Evolutionary conservation across 2,329 filamentous ascomycete species (phyloP).

Genomic region (Didymella keratinophila): DNA sequence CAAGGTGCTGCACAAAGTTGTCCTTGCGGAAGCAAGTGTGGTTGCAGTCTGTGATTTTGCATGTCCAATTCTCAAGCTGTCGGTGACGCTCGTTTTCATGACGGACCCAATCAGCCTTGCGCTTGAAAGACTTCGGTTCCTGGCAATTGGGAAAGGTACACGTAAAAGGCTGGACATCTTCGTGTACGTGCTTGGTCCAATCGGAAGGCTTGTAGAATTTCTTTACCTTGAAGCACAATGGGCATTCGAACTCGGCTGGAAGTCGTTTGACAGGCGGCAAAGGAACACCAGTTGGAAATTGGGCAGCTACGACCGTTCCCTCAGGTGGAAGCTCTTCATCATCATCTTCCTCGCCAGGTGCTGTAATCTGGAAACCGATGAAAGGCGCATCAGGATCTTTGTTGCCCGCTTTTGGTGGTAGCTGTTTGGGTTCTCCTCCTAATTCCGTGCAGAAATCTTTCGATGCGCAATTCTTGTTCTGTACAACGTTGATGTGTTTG

Average conservation of each 20-base stretch:
- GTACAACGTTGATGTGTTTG: conserved; percentile 71
- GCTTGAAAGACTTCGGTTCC: conserved; percentile 90
- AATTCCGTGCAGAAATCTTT: conserved; percentile 69
- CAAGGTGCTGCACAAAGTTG: conserved; percentile 91
- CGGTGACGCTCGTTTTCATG: conserved; percentile 93
- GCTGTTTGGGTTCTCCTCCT: conserved; percentile 69
- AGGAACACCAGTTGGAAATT: conserved; percentile 82
- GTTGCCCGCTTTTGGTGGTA: conserved; percentile 67
- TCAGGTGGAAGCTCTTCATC: conserved; percentile 73
- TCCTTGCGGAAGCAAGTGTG: conserved; percentile 88
- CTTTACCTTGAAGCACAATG: conserved; percentile 84
- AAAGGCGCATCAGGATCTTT: conserved; percentile 66
- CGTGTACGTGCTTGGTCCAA: conserved; percentile 96
- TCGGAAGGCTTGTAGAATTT: conserved; percentile 90
- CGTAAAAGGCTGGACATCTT: conserved; percentile 91
- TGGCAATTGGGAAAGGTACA: conserved; percentile 86
- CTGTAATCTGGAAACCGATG: conserved; percentile 63
- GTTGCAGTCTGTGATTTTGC: conserved; percentile 78
- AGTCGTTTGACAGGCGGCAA: conserved; percentile 78
- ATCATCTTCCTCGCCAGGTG: conserved; percentile 66
- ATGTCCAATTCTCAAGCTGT: conserved; percentile 90
- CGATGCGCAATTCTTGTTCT: conserved; percentile 66
- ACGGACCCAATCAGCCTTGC: conserved; percentile 94
- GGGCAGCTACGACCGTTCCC: conserved; percentile 72
- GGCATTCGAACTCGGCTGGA: conserved; percentile 89